A percentile compares a stretch with the other conserved stretches of the same genome.
Conservation (phyloP, 2,329 filamentous ascomycete genomes). For the Aspergillus oerlinghausenensis region DNA sequence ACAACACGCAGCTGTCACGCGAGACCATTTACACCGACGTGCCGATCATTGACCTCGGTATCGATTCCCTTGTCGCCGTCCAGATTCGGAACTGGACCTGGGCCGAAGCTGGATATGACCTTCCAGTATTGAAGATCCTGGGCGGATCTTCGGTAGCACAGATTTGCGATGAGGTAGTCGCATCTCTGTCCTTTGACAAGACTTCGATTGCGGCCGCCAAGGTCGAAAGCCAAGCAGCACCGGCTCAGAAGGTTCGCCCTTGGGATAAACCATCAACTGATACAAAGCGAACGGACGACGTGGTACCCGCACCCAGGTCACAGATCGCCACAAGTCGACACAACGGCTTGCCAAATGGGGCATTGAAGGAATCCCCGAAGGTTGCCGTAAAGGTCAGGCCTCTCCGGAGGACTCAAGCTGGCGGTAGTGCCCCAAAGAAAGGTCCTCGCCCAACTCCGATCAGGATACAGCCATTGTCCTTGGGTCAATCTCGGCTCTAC, state of each 20-base stretch:
- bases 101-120: conserved; percentile 6
- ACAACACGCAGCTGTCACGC: neutral
- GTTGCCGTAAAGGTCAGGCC: neutral
- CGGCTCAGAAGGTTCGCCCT: conserved; percentile 1
- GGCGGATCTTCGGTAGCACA: conserved; percentile 5
- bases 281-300: neutral
- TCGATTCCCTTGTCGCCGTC: conserved; percentile 17
- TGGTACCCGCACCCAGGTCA: neutral
- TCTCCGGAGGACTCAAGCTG: neutral
- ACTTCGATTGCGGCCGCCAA: neutral
- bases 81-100: conserved; percentile 16
- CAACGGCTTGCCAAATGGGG: neutral
- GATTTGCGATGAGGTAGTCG: conserved; percentile 2
- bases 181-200: conserved; percentile 1
- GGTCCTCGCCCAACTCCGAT: neutral
- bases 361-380: neutral
- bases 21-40: conserved; percentile 3
- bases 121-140: conserved; percentile 55
- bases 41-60: conserved; percentile 6
- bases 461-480: neutral
- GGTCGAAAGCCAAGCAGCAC: neutral
- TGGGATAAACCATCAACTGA: conserved; percentile 2
- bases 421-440: neutral
- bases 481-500: conserved; percentile 5
- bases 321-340: neutral